Evolutionary conservation across 441 rosid genomes (phyloP).

Genomic region (Biscutella laevigata): DNA sequence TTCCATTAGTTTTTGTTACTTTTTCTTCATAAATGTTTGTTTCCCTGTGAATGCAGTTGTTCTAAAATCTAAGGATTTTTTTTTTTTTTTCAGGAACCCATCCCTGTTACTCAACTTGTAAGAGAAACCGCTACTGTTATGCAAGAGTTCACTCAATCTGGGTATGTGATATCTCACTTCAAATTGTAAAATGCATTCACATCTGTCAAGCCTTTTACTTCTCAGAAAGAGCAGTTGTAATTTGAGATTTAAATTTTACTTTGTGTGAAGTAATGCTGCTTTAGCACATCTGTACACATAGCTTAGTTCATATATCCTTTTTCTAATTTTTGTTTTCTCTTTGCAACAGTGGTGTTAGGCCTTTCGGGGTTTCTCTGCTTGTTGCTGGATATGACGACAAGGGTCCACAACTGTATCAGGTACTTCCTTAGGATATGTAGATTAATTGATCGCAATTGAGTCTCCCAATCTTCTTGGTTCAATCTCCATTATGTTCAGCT

Average conservation of each 20-base stretch:
- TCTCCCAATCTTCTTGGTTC: neutral
- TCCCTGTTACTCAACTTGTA: slow-evolving; percentile 91
- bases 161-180: slow-evolving; percentile 35
- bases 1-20: neutral
- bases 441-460: neutral
- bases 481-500: neutral
- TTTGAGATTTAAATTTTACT: neutral
- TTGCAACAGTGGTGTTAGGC: slow-evolving; percentile 47
- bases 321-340: slow-evolving; percentile 9
- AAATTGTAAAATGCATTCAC: neutral
- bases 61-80: neutral
- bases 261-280: neutral
- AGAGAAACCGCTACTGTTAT: slow-evolving; percentile 97
- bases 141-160: slow-evolving; percentile 98
- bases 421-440: slow-evolving; percentile 10
- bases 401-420: slow-evolving; percentile 59
- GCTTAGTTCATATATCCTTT: neutral
- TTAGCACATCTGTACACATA: neutral
- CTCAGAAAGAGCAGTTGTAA: neutral
- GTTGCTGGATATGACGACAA: slow-evolving; percentile 48
- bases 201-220: neutral
- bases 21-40: neutral
- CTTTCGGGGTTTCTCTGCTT: slow-evolving; percentile 53
- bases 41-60: neutral
- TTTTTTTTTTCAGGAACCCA: slow-evolving; percentile 45